Base-by-base conservation (phyloP, 129 eudicot species). In the Flaveria ramosissima region DNA sequence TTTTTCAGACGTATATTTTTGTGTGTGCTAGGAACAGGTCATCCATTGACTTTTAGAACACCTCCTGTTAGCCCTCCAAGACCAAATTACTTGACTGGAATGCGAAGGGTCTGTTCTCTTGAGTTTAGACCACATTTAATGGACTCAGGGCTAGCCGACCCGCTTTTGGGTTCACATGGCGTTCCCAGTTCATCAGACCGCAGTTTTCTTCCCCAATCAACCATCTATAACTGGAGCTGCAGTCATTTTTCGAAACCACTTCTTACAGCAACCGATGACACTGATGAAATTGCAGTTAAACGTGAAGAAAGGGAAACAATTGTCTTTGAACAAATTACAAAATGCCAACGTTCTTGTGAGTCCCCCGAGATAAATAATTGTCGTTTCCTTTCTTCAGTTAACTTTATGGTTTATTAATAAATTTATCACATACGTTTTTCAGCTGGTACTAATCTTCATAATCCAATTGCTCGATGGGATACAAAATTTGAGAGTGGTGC, bases 1-100 rank as follows among this genome's bases (percentile, higher is more conserved):
- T 8, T 1, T 63, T 66, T 67, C 64, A 46, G 14, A 1, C 65
- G 47, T 2, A 16, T 19, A 3, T 21, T 4, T 67, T 39, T 66
- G 16, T 64, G 47, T 39, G 14, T 39, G 71, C 73, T 81, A 48
- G 77, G 81, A 72, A 84, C 87, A 83, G 93, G 92, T 42, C 91
- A 83, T 83, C 89, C 96, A 21, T 74, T 85, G 61, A 80, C 99
- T 23, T 94, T 94, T 74, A 86, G 99, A 84, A 94, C 97, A 39
- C 99, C 97, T 20, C 99, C 99, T 51, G 99, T 94, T 48, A 94
- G 99, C 84, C 99, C 99, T 60, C 99, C 99, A 62, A 83, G 96
- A 50, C 86, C 97, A 61, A 94, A 89, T 83, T 94, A 94, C 79
- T 73, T 91, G 76, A 87, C 88, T 0, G 86, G 80, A 17, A 89